Evolutionary conservation across 768 basidiomycete genomes (phyloP).

Genomic region (Boletus patriciae): DNA sequence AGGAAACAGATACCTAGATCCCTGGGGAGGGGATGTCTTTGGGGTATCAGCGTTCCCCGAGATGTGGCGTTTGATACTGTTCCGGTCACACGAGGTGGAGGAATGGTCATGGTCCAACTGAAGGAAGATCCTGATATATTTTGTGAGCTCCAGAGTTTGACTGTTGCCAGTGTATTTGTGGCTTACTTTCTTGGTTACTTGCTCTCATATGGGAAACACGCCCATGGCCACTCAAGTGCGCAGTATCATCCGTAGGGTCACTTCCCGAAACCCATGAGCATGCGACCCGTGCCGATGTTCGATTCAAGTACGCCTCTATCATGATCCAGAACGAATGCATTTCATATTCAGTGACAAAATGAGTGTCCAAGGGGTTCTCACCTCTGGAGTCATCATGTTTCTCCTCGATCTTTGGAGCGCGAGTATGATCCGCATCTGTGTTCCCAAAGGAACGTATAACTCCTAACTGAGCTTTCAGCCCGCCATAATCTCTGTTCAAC

Average conservation of each 20-base stretch:
- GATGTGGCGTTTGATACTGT: neutral
- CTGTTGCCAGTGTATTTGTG: no score
- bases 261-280: neutral
- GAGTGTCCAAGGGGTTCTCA: neutral
- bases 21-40: no score
- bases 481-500: slow-evolving; percentile 61
- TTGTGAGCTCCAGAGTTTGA: neutral
- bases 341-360: neutral
- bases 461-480: slow-evolving; percentile 65
- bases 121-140: slow-evolving; percentile 7
- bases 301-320: neutral
- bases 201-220: neutral
- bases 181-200: slow-evolving; percentile 13
- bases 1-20: slow-evolving; percentile 14
- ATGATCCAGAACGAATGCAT: neutral
- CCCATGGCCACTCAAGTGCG: neutral
- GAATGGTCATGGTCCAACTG: neutral
- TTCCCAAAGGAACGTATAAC: slow-evolving; percentile 41
- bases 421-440: neutral
- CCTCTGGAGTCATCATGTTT: slow-evolving; percentile 1
- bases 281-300: neutral
- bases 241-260: neutral
- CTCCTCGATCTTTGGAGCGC: neutral
- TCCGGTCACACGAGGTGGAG: slow-evolving; percentile 1
- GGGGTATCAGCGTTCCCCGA: neutral